A percentile compares a stretch with the other conserved stretches of the same genome.
Conservation (phyloP, 1,284 basidiomycete genomes). For the Vanrija sp. region DNA sequence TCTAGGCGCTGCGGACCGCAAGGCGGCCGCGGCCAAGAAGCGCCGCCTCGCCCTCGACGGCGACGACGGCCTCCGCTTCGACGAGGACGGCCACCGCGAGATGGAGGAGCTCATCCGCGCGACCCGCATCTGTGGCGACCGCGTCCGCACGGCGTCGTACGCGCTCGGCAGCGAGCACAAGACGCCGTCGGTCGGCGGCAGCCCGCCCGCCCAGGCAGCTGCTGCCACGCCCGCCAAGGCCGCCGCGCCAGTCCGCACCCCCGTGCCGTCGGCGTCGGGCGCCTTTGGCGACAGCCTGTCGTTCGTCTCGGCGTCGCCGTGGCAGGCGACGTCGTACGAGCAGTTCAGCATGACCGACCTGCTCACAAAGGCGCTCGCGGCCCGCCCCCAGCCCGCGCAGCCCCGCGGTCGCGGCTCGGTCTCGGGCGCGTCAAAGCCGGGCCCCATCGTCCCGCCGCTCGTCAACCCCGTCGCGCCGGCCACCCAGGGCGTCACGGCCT, state of each 20-base stretch:
- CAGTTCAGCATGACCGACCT: slow-evolving; percentile 34
- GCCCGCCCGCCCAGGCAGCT: neutral
- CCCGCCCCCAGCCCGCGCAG: slow-evolving; percentile 20
- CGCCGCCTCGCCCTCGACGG: slow-evolving; percentile 7
- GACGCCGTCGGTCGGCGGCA: neutral
- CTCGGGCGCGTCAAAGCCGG: slow-evolving; percentile 6
- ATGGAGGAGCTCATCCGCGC: slow-evolving; percentile 58
- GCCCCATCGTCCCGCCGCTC: slow-evolving; percentile 7
- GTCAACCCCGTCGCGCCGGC: neutral
- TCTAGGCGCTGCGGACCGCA: slow-evolving; percentile 18
- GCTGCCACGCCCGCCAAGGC: neutral
- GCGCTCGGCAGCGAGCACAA: neutral
- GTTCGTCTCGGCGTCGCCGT: slow-evolving; percentile 11
- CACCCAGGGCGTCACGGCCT: slow-evolving; percentile 8
- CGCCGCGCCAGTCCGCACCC: neutral
- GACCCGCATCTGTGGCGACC: slow-evolving; percentile 57
- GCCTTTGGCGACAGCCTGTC: neutral
- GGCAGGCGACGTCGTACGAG: slow-evolving; percentile 27
- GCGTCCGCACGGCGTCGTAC: slow-evolving; percentile 8
- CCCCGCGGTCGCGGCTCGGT: neutral
- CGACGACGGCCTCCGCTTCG: slow-evolving; percentile 60
- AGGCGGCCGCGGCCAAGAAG: slow-evolving; percentile 55
- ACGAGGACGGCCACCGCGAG: slow-evolving; percentile 71
- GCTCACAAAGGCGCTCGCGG: slow-evolving; percentile 37
- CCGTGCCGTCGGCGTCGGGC: neutral